A percentile compares a stretch with the other conserved stretches of the same genome.
Conservation (phyloP, 768 basidiomycete species). For the Sarcodon aspratus region DNA sequence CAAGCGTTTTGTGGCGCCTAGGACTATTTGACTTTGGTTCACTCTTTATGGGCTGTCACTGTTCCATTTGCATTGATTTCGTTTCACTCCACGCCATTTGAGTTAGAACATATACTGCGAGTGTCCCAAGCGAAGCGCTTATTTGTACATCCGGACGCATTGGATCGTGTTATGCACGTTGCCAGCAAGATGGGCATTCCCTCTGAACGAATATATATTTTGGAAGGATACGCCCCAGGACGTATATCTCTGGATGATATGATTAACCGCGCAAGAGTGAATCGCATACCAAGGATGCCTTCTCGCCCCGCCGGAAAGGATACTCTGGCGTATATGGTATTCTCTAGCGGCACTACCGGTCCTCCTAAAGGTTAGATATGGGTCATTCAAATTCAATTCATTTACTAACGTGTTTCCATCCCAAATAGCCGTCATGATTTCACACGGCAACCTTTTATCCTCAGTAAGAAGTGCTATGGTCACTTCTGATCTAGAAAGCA, state of each 20-base stretch:
- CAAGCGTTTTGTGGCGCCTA: conserved; percentile 9
- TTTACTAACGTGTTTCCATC: background rate
- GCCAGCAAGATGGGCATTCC: conserved; percentile 22
- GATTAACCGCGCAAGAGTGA: conserved; percentile 27
- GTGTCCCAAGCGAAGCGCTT: conserved; percentile 37
- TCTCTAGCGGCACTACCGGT: conserved; percentile 73
- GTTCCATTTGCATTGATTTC: conserved; percentile 45
- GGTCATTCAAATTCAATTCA: background rate
- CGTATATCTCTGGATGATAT: conserved; percentile 32
- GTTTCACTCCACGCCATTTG: conserved; percentile 42
- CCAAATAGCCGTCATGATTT: conserved; percentile 16
- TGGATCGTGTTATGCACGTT: conserved; percentile 28
- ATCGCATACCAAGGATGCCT: no score
- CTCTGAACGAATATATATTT: conserved; percentile 31
- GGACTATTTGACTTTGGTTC: conserved; percentile 43
- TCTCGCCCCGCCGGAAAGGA: conserved; percentile 27
- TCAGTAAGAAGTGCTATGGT: conserved; percentile 6
- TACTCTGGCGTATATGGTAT: conserved; percentile 59
- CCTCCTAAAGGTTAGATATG: conserved; percentile 49
- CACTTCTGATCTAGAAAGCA: background rate
- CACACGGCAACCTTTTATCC: conserved; percentile 12
- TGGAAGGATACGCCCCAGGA: conserved; percentile 31
- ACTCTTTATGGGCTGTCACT: conserved; percentile 34
- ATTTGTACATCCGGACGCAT: conserved; percentile 38
- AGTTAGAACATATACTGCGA: conserved; percentile 38